Base-by-base conservation (phyloP, 257 asterid species). In the Scutellaria barbata region DNA sequence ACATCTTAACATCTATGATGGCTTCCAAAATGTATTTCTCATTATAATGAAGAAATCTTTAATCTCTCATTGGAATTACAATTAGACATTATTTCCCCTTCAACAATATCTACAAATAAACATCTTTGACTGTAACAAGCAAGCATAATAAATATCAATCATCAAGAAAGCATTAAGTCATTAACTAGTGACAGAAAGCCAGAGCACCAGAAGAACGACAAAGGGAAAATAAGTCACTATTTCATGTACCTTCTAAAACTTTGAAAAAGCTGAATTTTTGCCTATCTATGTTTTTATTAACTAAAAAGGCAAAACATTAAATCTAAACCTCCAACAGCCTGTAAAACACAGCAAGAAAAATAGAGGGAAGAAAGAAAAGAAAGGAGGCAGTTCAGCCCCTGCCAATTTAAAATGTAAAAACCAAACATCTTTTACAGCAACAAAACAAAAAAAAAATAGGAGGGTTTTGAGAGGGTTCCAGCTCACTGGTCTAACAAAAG, bases 1-100 rank as follows among this genome's bases (percentile, higher is more conserved):
- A 63, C 54, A 7, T 48, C 63, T 37, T 63, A 63, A 51, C 63
- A 66, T 43, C 30, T 5, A 59, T n/a, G 60, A 35, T 13, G 66
- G 68, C 41, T 43, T 58, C 37, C 40, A 47, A 56, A 35, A 43
- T 7, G 47, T 35, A 60, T 39, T 39, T 46, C 66, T 17, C 7
- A 18, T 13, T 73, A 42, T 68, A 72, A 76, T 5, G 10, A 46
- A 76, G 22, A 53, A 33, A 56, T 76, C 47, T 40, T 47, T 20
- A 6, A 39, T 35, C 48, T n/a, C n/a, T n/a, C n/a, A n/a, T n/a
- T n/a, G n/a, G n/a, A n/a, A n/a, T n/a, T n/a, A 60, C 20, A 43
- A 12, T 54, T 51, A 42, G 58, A 25, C 13, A 53, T 11, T 35
- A 65, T 52, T 43, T 42, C 52, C 59, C 25, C 33, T 69, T 69